Base-by-base conservation (phyloP, 2,329 filamentous ascomycete species). In the Exophiala phaeomuriformis region DNA sequence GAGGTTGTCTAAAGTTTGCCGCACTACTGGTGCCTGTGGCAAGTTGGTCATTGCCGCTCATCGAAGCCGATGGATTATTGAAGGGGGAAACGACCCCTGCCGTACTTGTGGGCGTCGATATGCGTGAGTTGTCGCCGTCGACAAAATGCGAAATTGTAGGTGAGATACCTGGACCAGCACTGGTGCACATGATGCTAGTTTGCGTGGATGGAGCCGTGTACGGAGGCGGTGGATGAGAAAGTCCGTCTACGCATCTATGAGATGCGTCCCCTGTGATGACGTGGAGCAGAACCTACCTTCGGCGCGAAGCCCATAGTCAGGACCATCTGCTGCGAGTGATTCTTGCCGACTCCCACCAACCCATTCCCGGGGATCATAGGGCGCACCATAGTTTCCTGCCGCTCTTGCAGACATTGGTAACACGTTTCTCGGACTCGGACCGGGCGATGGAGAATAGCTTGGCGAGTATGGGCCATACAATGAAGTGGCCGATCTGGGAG, bases 301-400 rank as follows among this genome's bases (percentile, higher is more conserved):
- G 29, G 54, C 45, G 32, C 56, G 52, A 39, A 49, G 36, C 6
- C 43, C 48, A 28, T 36, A 12, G 36, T 28, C 31, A 19, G 45
- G 52, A 33, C 42, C 31, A 28, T 53, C 55, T 31, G 50, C 9
- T 37, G 52, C 46, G 32, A 56, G 32, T 12, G 56, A 61, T 4
- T 49, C 36, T 30, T 49, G 46, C 19, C 48, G 57, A 48, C 66
- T 65, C 41, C 72, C 67, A 19, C 70, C 69, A 1, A 69, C 72
- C 74, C 74, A 77, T 65, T 76, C 71, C 56, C 72, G 72, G 35
- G 74, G 74, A 58, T 77, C 75, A 57, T 77, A 77, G 5, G 71
- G 68, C 28, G 70, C 67, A 62, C 64, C 74, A 57, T 73, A 75
- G 31, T 64, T 63, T 30, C 65, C 52, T 5, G 64, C 51, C 43